Base-by-base conservation (phyloP, 2,329 filamentous ascomycete genomes). In the Didymella keratinophila region DNA sequence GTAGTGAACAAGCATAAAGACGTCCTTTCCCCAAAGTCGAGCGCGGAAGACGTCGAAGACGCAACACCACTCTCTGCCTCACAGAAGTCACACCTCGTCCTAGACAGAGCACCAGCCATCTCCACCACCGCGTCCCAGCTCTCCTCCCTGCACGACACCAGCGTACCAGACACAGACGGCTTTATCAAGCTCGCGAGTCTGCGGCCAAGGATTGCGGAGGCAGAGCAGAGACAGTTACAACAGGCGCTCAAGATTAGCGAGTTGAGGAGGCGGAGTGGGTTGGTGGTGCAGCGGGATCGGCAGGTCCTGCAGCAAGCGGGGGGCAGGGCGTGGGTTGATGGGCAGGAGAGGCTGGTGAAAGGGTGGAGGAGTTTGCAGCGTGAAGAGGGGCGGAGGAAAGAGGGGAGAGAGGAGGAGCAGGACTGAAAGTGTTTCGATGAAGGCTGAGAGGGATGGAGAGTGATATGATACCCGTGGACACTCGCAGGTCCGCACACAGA, bases 291-390 rank as follows among this genome's bases (percentile, higher is more conserved):
- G 74, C 75, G 62, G 34, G 96, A 92, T 89, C 93, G 94, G 76
- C 88, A 93, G 73, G 80, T 86, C 23, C 86, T 87, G 3, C 82
- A 95, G 42, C 79, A 96, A 46, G 83, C 84, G 11, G 86, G 86
- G 65, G 89, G 89, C 0, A 85, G 87, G 65, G 84, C 85, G 57
- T 88, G 92, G 79, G 89, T 89, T 21, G 86, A 89, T 50, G 87
- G 89, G 71, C 90, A 96, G 76, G 83, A 85, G 32, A 82, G 89
- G 48, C 76, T 93, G 12, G 84, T 86, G 74, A 80, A 82, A 60
- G 84, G 87, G 8, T 91, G 95, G 78, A 83, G 86, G 53, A 80
- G 81, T 9, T 81, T 94, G 2, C 82, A 86, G 71, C 84, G 89
- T 69, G 81, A 81, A 49, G 90, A 93, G 71, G 81, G 80, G 62